A percentile compares a stretch with the other conserved stretches of the same genome.
phyloP scores from a whole-genome alignment of 345 rosid genomes.

The Eucalyptus sp. region DNA sequence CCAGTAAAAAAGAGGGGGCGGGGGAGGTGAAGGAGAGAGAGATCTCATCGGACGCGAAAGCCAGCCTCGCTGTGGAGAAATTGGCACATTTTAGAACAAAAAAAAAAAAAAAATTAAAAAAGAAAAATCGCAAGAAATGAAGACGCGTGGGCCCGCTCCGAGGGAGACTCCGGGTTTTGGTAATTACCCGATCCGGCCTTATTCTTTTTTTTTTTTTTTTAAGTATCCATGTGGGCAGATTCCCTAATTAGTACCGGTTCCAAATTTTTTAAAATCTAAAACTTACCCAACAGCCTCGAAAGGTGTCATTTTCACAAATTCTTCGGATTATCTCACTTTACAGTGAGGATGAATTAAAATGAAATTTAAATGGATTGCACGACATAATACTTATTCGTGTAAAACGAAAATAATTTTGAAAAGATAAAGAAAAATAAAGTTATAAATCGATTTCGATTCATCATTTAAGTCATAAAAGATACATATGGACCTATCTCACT shows the following conservation, averaged over 20 bases:
- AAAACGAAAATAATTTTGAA: background rate
- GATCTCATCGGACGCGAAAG: background rate
- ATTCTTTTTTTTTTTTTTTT: too few species aligned
- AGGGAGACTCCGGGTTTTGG: background rate
- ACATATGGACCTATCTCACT: rapidly evolving
- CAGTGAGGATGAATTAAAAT: background rate
- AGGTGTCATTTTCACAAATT: too few species aligned
- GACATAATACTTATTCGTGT: background rate
- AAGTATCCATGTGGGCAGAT: background rate
- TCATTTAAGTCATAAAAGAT: background rate
- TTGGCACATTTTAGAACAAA: background rate
- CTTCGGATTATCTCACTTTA: background rate
- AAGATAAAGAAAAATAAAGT: background rate
- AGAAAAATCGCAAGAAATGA: background rate
- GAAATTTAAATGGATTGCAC: too few species aligned
- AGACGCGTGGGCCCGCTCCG: background rate
- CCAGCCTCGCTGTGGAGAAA: background rate
- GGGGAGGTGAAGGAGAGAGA: background rate
- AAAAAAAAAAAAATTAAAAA: background rate
- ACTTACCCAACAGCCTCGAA: too few species aligned
- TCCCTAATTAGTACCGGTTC: background rate
- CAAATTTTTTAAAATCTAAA: too few species aligned
- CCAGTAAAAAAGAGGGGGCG: background rate
- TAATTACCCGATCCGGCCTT: background rate
- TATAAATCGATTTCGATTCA: background rate